These are phyloP conservation scores for Neoascochyta sp. DNA, from an alignment of 2,329 filamentous ascomycete genomes.

Conservation along the genomic window DNA sequence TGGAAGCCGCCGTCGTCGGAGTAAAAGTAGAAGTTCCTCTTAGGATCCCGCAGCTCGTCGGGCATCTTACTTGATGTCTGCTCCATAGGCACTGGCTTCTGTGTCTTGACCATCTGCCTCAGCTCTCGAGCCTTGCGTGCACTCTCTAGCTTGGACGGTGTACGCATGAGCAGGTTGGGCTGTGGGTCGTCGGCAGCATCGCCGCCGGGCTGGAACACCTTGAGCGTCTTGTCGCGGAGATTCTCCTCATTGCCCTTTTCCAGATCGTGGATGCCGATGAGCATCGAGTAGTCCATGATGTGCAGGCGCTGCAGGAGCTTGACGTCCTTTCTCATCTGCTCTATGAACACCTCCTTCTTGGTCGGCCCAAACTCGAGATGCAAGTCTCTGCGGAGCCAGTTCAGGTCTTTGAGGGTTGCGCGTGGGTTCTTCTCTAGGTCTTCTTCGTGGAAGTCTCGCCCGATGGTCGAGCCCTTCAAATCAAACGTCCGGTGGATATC, in stretches of 20 bases:
- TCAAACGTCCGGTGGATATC: conserved; percentile 98
- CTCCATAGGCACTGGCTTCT: conserved; percentile 90
- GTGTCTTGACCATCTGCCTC: conserved; percentile 84
- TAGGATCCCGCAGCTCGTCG: conserved; percentile 66
- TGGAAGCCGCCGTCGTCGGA: conserved; percentile 89
- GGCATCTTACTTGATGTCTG: conserved; percentile 82
- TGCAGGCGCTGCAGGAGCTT: conserved; percentile 79
- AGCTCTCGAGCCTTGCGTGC: conserved; percentile 87
- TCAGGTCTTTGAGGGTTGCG: conserved; percentile 92
- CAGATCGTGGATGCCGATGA: conserved; percentile 91
- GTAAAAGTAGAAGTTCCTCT: conserved; percentile 81
- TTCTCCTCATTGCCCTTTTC: conserved; percentile 93
- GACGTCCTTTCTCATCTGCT: conserved; percentile 86
- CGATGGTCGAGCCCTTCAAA: conserved; percentile 92
- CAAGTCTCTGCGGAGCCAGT: conserved; percentile 84
- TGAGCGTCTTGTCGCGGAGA: conserved; percentile 79
- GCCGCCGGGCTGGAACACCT: conserved; percentile 89
- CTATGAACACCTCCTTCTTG: conserved; percentile 83
- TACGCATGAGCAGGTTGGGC: conserved; percentile 74
- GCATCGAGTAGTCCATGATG: conserved; percentile 98
- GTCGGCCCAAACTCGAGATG: conserved; percentile 83
- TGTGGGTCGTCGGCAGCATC: conserved; percentile 48
- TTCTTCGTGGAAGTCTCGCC: conserved; percentile 85
- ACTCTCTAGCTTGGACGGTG: conserved; percentile 89
- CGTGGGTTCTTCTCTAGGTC: conserved; percentile 83